These are phyloP conservation scores for Ramularia collo-cygni DNA, from an alignment of 2,329 filamentous ascomycete genomes.

Conservation along the genomic window DNA sequence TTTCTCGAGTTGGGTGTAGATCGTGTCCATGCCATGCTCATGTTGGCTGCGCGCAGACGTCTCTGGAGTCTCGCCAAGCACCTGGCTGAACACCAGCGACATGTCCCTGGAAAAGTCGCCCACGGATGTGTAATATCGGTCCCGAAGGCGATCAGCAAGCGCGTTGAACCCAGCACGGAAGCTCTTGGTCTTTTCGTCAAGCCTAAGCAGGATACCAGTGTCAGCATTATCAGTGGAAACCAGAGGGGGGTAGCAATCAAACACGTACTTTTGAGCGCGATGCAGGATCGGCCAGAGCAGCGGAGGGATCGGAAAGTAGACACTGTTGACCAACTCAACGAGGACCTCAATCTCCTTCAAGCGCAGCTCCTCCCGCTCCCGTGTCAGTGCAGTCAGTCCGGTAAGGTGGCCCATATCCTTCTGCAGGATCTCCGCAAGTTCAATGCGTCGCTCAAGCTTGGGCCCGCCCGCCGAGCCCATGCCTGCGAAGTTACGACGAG, in stretches of 20 bases:
- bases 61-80: slow-evolving; percentile 36
- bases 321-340: slow-evolving; percentile 71
- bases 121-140: slow-evolving; percentile 55
- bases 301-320: slow-evolving; percentile 83
- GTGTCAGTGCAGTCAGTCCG: slow-evolving; percentile 61
- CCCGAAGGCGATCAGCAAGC: slow-evolving; percentile 48
- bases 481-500: slow-evolving; percentile 85
- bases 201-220: slow-evolving; percentile 43
- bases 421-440: slow-evolving; percentile 72
- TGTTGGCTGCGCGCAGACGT: slow-evolving; percentile 15
- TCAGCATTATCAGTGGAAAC: slow-evolving; percentile 31
- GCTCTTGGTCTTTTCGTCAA: slow-evolving; percentile 50
- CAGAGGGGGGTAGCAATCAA: not conserved
- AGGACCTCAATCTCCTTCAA: slow-evolving; percentile 70
- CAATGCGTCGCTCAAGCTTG: slow-evolving; percentile 72
- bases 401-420: slow-evolving; percentile 72
- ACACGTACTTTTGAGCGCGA: slow-evolving; percentile 70
- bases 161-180: slow-evolving; percentile 49
- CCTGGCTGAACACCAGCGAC: slow-evolving; percentile 48
- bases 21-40: slow-evolving; percentile 31
- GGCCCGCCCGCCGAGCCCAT: slow-evolving; percentile 82
- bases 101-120: slow-evolving; percentile 55
- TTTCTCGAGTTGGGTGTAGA: slow-evolving; percentile 36
- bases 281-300: slow-evolving; percentile 72
- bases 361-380: slow-evolving; percentile 70